These are phyloP conservation scores for Rhizopogon parksii DNA, from an alignment of 1,284 basidiomycete species.

Conservation along the genomic window DNA sequence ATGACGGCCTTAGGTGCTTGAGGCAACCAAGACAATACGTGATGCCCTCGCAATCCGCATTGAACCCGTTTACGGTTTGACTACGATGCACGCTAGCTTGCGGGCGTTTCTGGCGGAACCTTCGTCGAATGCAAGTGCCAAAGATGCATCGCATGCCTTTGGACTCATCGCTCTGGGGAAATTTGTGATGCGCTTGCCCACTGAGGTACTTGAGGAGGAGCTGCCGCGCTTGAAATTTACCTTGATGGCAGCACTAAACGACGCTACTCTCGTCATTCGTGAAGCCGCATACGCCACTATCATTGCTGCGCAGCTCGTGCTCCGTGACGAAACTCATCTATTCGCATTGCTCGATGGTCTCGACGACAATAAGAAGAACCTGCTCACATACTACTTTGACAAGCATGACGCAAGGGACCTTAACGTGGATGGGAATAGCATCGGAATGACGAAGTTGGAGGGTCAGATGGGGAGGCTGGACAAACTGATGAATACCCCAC, in stretches of 20 bases:
- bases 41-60: conserved; percentile 62
- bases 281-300: conserved; percentile 76
- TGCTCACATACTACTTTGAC: conserved; percentile 78
- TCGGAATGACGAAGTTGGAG: conserved; percentile 59
- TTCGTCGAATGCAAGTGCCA: conserved; percentile 41
- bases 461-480: conserved; percentile 72
- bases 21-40: conserved; percentile 73
- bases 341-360: conserved; percentile 73
- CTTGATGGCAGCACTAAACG: conserved; percentile 67
- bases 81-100: conserved; percentile 67
- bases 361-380: conserved; percentile 78
- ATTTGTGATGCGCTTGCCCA: conserved; percentile 70
- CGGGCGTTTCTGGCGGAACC: conserved; percentile 53
- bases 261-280: conserved; percentile 67
- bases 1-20: conserved; percentile 49
- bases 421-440: conserved; percentile 22
- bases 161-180: conserved; percentile 75
- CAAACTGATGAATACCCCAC: conserved; percentile 64
- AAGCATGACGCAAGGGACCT: conserved; percentile 64
- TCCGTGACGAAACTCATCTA: conserved; percentile 73
- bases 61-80: conserved; percentile 78
- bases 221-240: conserved; percentile 65
- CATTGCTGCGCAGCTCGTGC: conserved; percentile 71
- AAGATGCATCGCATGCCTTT: conserved; percentile 66
- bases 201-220: conserved; percentile 80